A percentile compares a stretch with the other conserved stretches of the same genome.
phyloP scores from a whole-genome alignment of 1,284 basidiomycete species.

The Bjerkandera adusta region DNA sequence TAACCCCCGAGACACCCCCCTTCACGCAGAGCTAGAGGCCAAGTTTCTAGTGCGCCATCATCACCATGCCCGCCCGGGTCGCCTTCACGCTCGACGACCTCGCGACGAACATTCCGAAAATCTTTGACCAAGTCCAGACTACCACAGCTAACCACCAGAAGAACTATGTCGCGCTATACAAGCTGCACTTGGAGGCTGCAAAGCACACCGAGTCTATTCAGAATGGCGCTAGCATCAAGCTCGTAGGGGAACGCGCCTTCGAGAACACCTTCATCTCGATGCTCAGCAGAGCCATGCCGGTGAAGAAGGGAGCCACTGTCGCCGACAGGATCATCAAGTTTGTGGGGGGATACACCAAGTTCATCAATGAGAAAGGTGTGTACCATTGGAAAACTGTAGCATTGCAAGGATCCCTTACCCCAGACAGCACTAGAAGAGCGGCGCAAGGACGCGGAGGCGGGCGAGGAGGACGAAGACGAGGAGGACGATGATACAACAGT shows the following conservation, averaged over 20 bases:
- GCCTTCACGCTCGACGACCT: conserved; percentile 31
- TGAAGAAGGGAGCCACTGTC: conserved; percentile 83
- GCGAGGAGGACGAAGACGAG: conserved; percentile 41
- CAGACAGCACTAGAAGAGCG: not conserved
- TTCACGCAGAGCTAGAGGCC: no score
- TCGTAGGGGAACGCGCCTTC: conserved; percentile 82
- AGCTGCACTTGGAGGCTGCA: conserved; percentile 73
- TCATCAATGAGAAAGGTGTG: conserved; percentile 78
- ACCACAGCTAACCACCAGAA: conserved; percentile 89
- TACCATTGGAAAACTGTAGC: conserved; percentile 3
- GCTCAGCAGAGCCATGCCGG: conserved; percentile 66
- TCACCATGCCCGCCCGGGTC: conserved; percentile 34
- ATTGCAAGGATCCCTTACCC: not conserved
- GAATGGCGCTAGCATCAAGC: conserved; percentile 51
- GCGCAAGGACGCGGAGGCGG: conserved; percentile 20
- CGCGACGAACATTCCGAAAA: conserved; percentile 42
- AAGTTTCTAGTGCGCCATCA: not conserved
- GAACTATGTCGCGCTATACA: conserved; percentile 86
- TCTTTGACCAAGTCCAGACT: conserved; percentile 83
- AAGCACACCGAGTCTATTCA: conserved; percentile 52
- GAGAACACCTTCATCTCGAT: conserved; percentile 72
- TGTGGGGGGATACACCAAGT: conserved; percentile 79
- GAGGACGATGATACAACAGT: conserved; percentile 73
- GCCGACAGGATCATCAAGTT: conserved; percentile 89
- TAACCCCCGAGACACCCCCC: no score